Conservation (phyloP, 257 asterid species). For the Ophiorrhiza pumila region DNA sequence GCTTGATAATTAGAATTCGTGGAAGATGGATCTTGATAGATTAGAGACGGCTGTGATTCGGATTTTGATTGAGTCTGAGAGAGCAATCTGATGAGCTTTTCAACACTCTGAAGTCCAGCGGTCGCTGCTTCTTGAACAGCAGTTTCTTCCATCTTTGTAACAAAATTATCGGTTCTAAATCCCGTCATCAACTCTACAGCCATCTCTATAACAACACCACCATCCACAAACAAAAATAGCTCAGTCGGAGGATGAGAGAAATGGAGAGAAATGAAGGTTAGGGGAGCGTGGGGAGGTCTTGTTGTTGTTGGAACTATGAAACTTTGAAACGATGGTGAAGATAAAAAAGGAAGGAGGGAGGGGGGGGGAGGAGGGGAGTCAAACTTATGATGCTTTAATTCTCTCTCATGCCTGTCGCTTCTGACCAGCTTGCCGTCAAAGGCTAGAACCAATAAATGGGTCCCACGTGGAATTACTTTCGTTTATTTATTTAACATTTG, state of each 20-base stretch:
- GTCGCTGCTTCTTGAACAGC: slow-evolving; percentile 91
- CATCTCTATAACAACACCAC: slow-evolving; percentile 31
- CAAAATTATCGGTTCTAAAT: slow-evolving; percentile 23
- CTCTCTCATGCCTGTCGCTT: slow-evolving; percentile 27
- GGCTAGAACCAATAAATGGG: slow-evolving; percentile 22
- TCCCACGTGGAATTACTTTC: slow-evolving; percentile 26
- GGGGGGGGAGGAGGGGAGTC: slow-evolving; percentile 35
- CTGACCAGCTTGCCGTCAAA: slow-evolving; percentile 44
- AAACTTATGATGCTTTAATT: slow-evolving; percentile 37
- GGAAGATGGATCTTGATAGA: slow-evolving; percentile 18
- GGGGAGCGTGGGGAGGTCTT: background rate
- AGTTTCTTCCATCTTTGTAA: slow-evolving; percentile 53
- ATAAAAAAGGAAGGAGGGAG: slow-evolving; percentile 8
- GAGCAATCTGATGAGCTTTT: slow-evolving; percentile 63
- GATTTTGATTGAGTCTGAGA: slow-evolving; percentile 44
- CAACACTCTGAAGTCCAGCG: slow-evolving; percentile 88
- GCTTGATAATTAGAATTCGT: slow-evolving; percentile 41
- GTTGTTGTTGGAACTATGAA: slow-evolving; percentile 7
- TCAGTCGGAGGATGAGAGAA: background rate
- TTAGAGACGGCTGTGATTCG: background rate
- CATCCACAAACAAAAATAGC: background rate
- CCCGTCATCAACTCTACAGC: slow-evolving; percentile 72
- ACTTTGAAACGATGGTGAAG: slow-evolving; percentile 13
- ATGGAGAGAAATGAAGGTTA: background rate
- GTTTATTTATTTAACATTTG: slow-evolving; percentile 12